These are phyloP conservation scores for sweet orange (Citrus sinensis) DNA, from an alignment of 345 rosid genomes.

Conservation along the genomic window DVS_A1.0 CM039168.1:20517001-20517500, in stretches of 20 bases:
- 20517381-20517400: not conserved
- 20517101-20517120: not conserved
- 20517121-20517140: not conserved
- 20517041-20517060: not conserved
- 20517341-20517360: not conserved
- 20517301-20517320: slow-evolving; percentile 94
- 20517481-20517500: not conserved
- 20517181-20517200: not conserved
- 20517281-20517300: slow-evolving; percentile 95
- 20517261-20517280: slow-evolving; percentile 80
- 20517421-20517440: not conserved
- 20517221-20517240: slow-evolving; percentile 87
- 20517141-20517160: not conserved
- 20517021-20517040: slow-evolving; percentile 34
- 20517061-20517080: not conserved
- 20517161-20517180: not conserved
- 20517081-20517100: not conserved
- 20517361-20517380: not conserved
- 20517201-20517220: slow-evolving; percentile 6
- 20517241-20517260: slow-evolving; percentile 76
- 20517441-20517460: not conserved
- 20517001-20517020: slow-evolving; percentile 79
- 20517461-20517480: not conserved
- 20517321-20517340: slow-evolving; percentile 59
- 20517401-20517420: not conserved